phyloP scores from a whole-genome alignment of 2,329 filamentous ascomycete genomes.

The Chrysoporthe cubensis region DNA sequence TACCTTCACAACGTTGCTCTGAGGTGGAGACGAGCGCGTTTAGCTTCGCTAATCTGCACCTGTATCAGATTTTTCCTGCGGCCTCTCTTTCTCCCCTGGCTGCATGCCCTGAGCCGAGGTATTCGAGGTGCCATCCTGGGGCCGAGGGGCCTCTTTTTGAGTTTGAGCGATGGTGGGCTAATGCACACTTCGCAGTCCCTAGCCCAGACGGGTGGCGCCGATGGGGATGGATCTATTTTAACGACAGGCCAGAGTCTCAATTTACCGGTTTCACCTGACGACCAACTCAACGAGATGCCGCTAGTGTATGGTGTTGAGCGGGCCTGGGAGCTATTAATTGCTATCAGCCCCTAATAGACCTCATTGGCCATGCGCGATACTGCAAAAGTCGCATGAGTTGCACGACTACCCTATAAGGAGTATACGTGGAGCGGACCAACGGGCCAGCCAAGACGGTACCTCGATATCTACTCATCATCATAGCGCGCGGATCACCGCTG shows the following conservation, averaged over 20 bases:
- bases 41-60: slow-evolving; percentile 30
- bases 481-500: slow-evolving; percentile 1
- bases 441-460: slow-evolving; percentile 17
- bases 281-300: neutral
- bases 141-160: slow-evolving; percentile 16
- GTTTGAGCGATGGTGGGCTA: slow-evolving; percentile 20
- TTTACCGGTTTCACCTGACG: neutral
- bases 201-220: neutral
- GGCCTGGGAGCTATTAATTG: neutral
- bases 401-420: neutral
- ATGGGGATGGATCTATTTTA: neutral
- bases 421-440: slow-evolving; percentile 24
- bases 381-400: slow-evolving; percentile 13
- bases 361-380: slow-evolving; percentile 19
- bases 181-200: slow-evolving; percentile 16
- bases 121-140: slow-evolving; percentile 13
- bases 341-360: slow-evolving; percentile 8
- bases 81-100: slow-evolving; percentile 28
- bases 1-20: slow-evolving; percentile 33
- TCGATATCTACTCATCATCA: slow-evolving; percentile 8
- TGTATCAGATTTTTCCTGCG: slow-evolving; percentile 27
- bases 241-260: neutral
- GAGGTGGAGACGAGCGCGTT: slow-evolving; percentile 35
- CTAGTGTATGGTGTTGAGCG: neutral
- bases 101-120: slow-evolving; percentile 14